Base-by-base conservation (phyloP, 1,284 basidiomycete genomes). In the Erythrobasidium hasegawianum region DNA sequence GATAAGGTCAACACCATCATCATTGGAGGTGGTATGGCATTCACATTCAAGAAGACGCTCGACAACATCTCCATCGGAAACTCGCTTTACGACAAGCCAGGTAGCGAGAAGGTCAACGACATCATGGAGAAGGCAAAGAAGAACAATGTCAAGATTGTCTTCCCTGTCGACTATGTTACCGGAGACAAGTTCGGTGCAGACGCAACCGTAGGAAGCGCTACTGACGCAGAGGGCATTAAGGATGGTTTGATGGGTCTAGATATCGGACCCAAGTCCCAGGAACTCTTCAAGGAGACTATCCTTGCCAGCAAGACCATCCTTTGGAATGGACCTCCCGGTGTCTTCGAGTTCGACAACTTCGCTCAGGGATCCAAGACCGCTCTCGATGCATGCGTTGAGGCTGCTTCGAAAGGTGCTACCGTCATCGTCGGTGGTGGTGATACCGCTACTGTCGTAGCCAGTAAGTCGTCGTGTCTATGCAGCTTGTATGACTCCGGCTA, bases 1-100 rank as follows among this genome's bases (percentile, higher is more conserved):
- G 94, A 97, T 83, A 96, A 97, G 85, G 93, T 98, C 79, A 83
- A 98, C 81, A 90, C 88, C 59, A 82, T 98, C 72, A 97, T 98
- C 80, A 90, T 98, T 74, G 90, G 91, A 74, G 96, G 96, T 77
- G 95, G 95, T 54, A 98, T 98, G 95, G 90, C 92, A 55, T 98
- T 97, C 81, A 98, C 95, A 69, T 98, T 98, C 84, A 95, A 96
- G 81, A 98, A 97, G 83, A 89, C 87, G 7, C 83, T 97, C 60
- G 83, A 97, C 70, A 83, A 85, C 71, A 84, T 95, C 67, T 75
- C 85, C 55, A 98, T 98, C 74, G 95, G 95, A 70, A 85, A 88
- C 71, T 98, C 96, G 24, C 86, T 98, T 69, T 98, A 94, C 75
- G 95, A 98, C 80, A 83, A 85, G 75, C 84, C 88, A 64, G 96